Evolutionary conservation across 108 stramenopile genomes (phyloP), one percentile per base, ranked within the genome.

Genomic region (Stephanodiscus minutulus): DNA sequence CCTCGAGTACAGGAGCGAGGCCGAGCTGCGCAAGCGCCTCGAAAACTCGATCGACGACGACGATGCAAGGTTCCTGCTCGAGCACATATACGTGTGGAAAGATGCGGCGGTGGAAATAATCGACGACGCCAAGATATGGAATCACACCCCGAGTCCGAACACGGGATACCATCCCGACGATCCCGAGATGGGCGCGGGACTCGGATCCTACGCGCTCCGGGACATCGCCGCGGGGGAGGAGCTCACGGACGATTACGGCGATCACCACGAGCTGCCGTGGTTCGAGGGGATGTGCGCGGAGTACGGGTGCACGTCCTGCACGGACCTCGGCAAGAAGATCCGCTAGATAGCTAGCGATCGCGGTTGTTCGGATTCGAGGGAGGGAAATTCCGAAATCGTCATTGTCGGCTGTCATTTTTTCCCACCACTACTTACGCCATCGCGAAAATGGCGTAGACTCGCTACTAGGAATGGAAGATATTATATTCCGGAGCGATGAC

Each of bases 161-260:
- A 44, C 43, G 43, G 43, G 43, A 15, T 44, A 44, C 15, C 43
- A 44, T 13, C 43, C 43, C 43, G 43, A 44, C 43, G 43, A 44
- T 44, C 43, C 43, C 13, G 15, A 44, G 1, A 15, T 44, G 12
- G 43, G 43, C 1, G 43, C 0, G 43, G 43, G 43, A 12, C 43
- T 44, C 0, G 43, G 43, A 12, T 44, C 43, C 12, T 44, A 44
- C 43, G 89, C 89, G 15, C 21, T 58, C 12, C 59, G 70, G 20
- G 86, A 87, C 55, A 87, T 90, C 48, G 39, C 41, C 56, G 70
- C 65, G 48, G 86, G 81, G 13, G 89, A 87, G 52, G 89, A 90
- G 72, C 82, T 90, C n/a, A 76, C 80, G 13, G 61, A 86, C 13
- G 73, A 90, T 39, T 90, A 90, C 63, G 89, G 89, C 27, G 20